Evolutionary conservation across 768 basidiomycete genomes (phyloP).

Genomic region (Trametes cingulata): DNA sequence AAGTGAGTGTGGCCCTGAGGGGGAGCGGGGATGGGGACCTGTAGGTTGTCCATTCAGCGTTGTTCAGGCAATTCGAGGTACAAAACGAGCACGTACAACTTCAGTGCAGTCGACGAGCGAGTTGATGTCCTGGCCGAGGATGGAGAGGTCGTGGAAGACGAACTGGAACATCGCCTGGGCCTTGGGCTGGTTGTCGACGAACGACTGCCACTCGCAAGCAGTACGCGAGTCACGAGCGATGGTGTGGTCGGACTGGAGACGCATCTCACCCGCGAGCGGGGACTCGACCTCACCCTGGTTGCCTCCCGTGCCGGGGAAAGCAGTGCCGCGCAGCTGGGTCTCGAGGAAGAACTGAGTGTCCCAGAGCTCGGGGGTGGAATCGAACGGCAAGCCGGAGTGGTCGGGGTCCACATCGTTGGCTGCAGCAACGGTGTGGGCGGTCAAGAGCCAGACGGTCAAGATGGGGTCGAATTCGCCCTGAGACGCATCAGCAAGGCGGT

Average conservation of each 20-base stretch:
- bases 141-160: constrained; percentile 14
- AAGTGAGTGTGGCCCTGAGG: constrained; percentile 17
- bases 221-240: constrained; percentile 30
- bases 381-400: constrained; percentile 14
- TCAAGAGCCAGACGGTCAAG: constrained; percentile 15
- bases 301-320: constrained; percentile 16
- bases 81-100: constrained; percentile 1
- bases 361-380: constrained; percentile 16
- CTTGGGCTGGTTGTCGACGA: constrained; percentile 23
- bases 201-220: constrained; percentile 30
- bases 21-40: constrained; percentile 16
- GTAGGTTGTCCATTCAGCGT: not conserved
- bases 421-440: constrained; percentile 16
- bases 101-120: constrained; percentile 17
- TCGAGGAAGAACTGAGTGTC: constrained; percentile 19
- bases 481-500: constrained; percentile 14
- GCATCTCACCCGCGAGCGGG: constrained; percentile 10
- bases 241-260: constrained; percentile 19
- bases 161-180: constrained; percentile 23
- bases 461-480: constrained; percentile 14
- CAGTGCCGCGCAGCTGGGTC: constrained; percentile 11
- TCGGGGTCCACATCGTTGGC: constrained; percentile 17
- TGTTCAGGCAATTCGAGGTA: not conserved
- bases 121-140: constrained; percentile 17
- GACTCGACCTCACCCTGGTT: constrained; percentile 22